Evolutionary conservation across 2,329 filamentous ascomycete species (phyloP), one percentile per base, ranked within the genome.

Genomic region (Tolypocladium ovalisporum): DNA sequence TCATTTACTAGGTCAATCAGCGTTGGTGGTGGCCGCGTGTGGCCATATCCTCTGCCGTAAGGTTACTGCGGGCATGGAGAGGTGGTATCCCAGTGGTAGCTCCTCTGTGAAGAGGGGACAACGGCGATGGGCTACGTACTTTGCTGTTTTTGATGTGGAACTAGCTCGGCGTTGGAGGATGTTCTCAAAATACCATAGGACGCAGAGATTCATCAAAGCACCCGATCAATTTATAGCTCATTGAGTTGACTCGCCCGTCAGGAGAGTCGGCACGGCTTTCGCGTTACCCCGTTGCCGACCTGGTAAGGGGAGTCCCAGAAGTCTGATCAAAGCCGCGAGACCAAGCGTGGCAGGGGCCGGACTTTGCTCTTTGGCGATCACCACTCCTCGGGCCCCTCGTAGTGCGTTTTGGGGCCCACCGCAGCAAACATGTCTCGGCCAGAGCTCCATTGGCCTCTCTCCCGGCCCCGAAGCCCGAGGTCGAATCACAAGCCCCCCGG

Each of bases 1-100:
- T 96, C 56, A 93, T 96, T 59, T 96, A 96, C 75, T 96, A 76
- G 81, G 52, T 22, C 51, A 29, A 22, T 22, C 19, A 13, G n/a
- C n/a, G n/a, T n/a, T 29, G 27, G 1, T 19, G 47, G 5, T 34
- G 47, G 47, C 8, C 29, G 29, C 19, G 29, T 35, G 22, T 13
- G 5, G 12, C 47, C 19, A 22, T 15, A 4, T 39, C 34, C 34
- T 27, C 36, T 52, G 40, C 39, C 54, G 58, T 36, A 52, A 12
- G 19, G 49, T 52, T 58, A 22, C 56, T 58, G 39, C 56, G 13
- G 39, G 36, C 39, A 27, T 27, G 3, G 17, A 6, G 27, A 54
- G 15, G 52, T 24, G 27, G 19, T n/a, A 32, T 22, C 36, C 19
- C 29, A 51, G 29, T 10, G 29, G 29, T n/a, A n/a, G n/a, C n/a